phyloP scores from a whole-genome alignment of 2,329 filamentous ascomycete species.

The Diaporthe velutina region DNA sequence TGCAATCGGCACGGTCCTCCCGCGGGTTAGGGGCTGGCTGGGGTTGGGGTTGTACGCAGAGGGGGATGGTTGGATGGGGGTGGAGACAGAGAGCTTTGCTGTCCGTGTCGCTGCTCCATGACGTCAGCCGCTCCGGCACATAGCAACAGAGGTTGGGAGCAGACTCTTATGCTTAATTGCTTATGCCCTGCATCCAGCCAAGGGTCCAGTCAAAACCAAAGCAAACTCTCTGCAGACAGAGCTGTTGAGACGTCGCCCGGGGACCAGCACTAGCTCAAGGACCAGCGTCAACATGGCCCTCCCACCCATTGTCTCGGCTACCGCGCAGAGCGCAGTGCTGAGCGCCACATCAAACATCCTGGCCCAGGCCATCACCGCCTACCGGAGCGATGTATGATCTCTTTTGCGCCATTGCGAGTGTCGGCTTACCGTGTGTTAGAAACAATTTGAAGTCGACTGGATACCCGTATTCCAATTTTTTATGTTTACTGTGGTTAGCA shows the following conservation, averaged over 20 bases:
- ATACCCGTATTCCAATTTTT: constrained; percentile 82
- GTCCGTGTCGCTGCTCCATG: neutral
- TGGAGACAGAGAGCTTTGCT: neutral
- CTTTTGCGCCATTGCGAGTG: neutral
- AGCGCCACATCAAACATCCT: constrained; percentile 78
- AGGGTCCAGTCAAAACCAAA: neutral
- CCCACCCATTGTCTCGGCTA: constrained; percentile 69
- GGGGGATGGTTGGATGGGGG: neutral
- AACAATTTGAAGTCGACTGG: constrained; percentile 72
- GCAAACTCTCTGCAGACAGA: neutral
- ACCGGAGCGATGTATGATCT: constrained; percentile 68
- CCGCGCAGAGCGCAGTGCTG: constrained; percentile 75
- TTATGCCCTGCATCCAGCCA: neutral
- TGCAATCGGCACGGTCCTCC: constrained; percentile 28
- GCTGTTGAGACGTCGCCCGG: neutral
- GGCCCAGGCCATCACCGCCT: constrained; percentile 77
- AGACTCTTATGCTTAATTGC: constrained; percentile 14
- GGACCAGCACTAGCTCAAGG: neutral
- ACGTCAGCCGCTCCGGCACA: neutral
- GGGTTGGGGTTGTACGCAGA: fast-evolving
- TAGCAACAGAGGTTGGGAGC: neutral
- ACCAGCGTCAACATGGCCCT: constrained; percentile 48
- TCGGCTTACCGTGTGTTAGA: constrained; percentile 54
- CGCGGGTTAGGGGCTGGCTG: constrained; percentile 32
- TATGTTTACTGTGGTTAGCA: constrained; percentile 78